These are phyloP conservation scores for Neotropicomus parvogracilis DNA, from an alignment of 1,284 basidiomycete species.

Conservation along the genomic window DNA sequence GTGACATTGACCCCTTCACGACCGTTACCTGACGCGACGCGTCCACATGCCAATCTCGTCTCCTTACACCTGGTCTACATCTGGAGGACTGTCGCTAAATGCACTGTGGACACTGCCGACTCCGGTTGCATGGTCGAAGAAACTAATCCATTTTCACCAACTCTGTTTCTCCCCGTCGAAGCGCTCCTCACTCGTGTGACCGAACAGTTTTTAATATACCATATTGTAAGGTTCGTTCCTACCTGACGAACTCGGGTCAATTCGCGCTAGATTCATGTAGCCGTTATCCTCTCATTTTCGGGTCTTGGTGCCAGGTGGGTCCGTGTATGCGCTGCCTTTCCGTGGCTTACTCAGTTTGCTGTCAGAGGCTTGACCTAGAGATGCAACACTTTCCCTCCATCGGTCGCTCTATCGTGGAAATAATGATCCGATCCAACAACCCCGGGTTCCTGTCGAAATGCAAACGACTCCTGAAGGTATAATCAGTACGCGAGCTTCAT, in stretches of 20 bases:
- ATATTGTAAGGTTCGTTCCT: slow-evolving; percentile 54
- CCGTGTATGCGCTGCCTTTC: slow-evolving; percentile 9
- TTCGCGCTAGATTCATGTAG: slow-evolving; percentile 36
- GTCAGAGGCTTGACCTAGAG: slow-evolving; percentile 59
- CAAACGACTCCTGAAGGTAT: slow-evolving; percentile 48
- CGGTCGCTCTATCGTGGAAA: slow-evolving; percentile 46
- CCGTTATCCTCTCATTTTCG: slow-evolving; percentile 73
- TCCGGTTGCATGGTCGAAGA: slow-evolving; percentile 11
- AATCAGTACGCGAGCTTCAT: slow-evolving; percentile 8
- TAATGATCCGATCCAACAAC: slow-evolving; percentile 52
- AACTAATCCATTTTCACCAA: slow-evolving; percentile 44
- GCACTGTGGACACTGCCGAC: slow-evolving; percentile 7
- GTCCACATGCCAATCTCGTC: slow-evolving; percentile 40
- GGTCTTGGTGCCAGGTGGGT: slow-evolving; percentile 56
- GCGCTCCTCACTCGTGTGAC: slow-evolving; percentile 50
- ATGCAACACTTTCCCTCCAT: slow-evolving; percentile 47
- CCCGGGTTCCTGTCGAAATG: slow-evolving; percentile 43
- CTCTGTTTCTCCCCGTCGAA: slow-evolving; percentile 49
- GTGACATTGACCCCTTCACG: slow-evolving; percentile 47
- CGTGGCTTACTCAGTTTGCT: background rate
- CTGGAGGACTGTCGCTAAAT: slow-evolving; percentile 38
- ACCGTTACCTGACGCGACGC: slow-evolving; percentile 33
- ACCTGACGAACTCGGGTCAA: slow-evolving; percentile 10
- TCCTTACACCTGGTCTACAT: slow-evolving; percentile 52
- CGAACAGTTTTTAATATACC: slow-evolving; percentile 50